Evolutionary conservation across 2,329 filamentous ascomycete genomes (phyloP).

Genomic region (Elsinoe perseae): DNA sequence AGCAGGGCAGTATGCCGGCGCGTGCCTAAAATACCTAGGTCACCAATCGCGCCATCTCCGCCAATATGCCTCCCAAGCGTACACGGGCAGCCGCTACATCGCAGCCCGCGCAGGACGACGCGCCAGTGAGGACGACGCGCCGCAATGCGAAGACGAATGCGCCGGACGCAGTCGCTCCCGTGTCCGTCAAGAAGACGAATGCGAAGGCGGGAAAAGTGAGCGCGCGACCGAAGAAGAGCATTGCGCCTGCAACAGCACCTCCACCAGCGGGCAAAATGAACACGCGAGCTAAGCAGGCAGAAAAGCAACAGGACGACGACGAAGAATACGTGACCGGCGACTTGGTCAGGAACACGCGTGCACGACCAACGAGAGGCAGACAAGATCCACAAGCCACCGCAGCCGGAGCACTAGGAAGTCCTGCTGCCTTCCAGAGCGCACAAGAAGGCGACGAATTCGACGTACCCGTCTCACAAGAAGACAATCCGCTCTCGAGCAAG

Average conservation of each 20-base stretch:
- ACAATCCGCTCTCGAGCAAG: neutral
- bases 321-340: neutral
- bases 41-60: neutral
- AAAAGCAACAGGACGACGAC: neutral
- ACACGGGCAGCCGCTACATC: neutral
- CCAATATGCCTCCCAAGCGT: constrained; percentile 6
- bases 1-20: neutral
- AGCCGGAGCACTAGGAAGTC: neutral
- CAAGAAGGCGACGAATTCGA: neutral
- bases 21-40: neutral
- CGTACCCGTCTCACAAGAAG: neutral
- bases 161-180: neutral
- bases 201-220: neutral
- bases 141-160: neutral
- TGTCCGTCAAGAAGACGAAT: neutral
- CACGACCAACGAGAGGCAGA: neutral
- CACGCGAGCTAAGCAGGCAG: neutral
- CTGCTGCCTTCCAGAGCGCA: neutral
- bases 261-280: neutral
- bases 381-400: neutral
- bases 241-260: neutral
- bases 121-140: neutral
- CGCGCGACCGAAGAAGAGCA: neutral
- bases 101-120: neutral
- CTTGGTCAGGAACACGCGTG: neutral